These are phyloP conservation scores for Leptographium lundbergii DNA, from an alignment of 2,329 filamentous ascomycete species.

Conservation along the genomic window DNA sequence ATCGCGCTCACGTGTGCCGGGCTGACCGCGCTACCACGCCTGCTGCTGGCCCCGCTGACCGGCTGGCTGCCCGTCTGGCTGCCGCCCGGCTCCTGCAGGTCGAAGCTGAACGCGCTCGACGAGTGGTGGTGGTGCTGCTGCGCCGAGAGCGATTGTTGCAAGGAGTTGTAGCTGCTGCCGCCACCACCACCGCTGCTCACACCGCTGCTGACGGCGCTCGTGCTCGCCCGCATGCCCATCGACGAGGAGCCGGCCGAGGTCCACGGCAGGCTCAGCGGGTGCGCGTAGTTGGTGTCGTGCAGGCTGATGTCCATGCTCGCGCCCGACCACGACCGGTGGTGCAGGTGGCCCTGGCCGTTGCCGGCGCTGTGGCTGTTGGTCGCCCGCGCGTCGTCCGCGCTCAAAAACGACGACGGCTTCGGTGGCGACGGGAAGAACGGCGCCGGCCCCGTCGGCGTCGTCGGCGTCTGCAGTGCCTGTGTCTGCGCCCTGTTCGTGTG, in stretches of 20 bases:
- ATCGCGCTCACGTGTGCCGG: conserved; percentile 70
- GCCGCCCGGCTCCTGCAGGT: conserved; percentile 32
- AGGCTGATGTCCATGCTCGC: conserved; percentile 29
- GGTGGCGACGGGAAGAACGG: conserved; percentile 3
- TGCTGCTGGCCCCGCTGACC: conserved; percentile 30
- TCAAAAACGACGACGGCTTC: conserved; percentile 20
- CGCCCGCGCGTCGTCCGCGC: conserved; percentile 18
- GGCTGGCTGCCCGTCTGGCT: conserved; percentile 2
- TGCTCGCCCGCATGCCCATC: background rate
- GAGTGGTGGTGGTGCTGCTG: conserved; percentile 27
- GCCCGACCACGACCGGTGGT: conserved; percentile 29
- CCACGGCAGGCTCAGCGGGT: conserved; percentile 43
- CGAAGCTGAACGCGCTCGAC: conserved; percentile 46
- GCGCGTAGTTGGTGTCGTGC: conserved; percentile 29
- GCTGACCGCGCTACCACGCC: conserved; percentile 57
- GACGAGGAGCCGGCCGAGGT: conserved; percentile 15
- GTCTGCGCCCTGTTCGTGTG: background rate
- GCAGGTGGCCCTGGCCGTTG: conserved; percentile 9
- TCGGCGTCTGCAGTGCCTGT: background rate
- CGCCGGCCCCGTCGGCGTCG: conserved; percentile 3
- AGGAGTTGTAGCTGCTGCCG: background rate
- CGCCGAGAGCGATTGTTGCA: background rate
- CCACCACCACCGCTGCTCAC: background rate
- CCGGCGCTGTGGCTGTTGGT: background rate
- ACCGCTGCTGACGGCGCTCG: background rate